phyloP scores from a whole-genome alignment of 768 basidiomycete species.

The Aureoboletus auriporus region DNA sequence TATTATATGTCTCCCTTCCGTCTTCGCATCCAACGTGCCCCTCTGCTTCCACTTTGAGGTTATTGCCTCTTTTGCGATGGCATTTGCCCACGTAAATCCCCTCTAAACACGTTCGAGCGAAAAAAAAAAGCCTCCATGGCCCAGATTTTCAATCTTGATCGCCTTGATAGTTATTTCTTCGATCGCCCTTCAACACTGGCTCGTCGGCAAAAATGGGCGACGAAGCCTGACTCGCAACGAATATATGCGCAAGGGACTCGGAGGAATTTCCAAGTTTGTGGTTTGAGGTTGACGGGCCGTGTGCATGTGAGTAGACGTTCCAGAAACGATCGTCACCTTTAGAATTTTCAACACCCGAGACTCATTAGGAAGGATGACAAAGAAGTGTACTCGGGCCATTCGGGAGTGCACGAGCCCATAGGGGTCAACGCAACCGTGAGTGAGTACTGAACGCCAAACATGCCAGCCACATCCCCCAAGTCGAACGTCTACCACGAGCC shows the following conservation, averaged over 20 bases:
- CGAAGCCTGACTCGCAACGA: conserved; percentile 70
- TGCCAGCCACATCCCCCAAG: no score
- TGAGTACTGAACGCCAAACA: no score
- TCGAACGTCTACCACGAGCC: no score
- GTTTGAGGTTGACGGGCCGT: conserved; percentile 82
- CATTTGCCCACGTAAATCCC: conserved; percentile 59
- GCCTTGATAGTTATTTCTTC: conserved; percentile 82
- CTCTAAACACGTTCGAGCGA: conserved; percentile 43
- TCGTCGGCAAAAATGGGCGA: conserved; percentile 56
- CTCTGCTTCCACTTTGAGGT: no score
- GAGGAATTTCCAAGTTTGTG: conserved; percentile 63
- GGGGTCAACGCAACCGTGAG: no score
- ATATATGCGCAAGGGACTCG: conserved; percentile 64
- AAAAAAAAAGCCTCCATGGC: conserved; percentile 82
- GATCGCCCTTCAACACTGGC: conserved; percentile 44
- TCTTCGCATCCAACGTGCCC: no score
- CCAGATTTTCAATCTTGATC: conserved; percentile 57
- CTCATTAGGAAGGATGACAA: no score
- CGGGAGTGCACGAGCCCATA: no score
- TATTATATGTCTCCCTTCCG: no score
- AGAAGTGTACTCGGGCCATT: no score
- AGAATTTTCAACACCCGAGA: no score
- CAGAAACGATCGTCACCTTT: conserved; percentile 54
- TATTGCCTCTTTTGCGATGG: conserved; percentile 66
- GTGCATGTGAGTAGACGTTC: neutral